A percentile compares a stretch with the other conserved stretches of the same genome.
Evolutionary conservation across 371 early-diverging fungal species (phyloP).

Genomic region (Gilbertella persicaria): DNA sequence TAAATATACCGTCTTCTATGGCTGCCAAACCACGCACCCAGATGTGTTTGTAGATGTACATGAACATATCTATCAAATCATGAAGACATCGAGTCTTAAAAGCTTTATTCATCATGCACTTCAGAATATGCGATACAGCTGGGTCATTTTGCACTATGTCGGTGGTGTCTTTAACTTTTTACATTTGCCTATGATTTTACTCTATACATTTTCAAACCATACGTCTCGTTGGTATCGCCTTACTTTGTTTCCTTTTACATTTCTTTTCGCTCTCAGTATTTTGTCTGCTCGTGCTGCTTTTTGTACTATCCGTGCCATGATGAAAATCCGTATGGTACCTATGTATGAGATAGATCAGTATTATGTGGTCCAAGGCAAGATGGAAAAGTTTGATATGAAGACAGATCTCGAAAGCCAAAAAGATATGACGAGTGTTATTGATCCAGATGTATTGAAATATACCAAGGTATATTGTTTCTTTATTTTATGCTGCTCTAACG

Average conservation of each 20-base stretch:
- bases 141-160: conserved; percentile 12
- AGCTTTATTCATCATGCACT: conserved; percentile 22
- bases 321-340: conserved; percentile 12
- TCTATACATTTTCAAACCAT: conserved; percentile 16
- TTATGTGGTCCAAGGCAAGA: conserved; percentile 1
- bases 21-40: conserved; percentile 26
- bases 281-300: conserved; percentile 17
- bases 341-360: conserved; percentile 9
- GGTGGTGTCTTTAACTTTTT: conserved; percentile 11
- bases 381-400: not conserved
- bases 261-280: conserved; percentile 4
- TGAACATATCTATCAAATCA: conserved; percentile 16
- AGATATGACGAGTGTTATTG: conserved; percentile 5
- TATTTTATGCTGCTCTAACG: not conserved
- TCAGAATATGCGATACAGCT: conserved; percentile 27
- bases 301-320: conserved; percentile 13
- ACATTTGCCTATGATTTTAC: conserved; percentile 17
- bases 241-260: conserved; percentile 11
- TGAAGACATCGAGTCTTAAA: conserved; percentile 17
- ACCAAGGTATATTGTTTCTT: conserved; percentile 12
- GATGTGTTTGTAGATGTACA: conserved; percentile 27
- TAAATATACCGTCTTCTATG: conserved; percentile 12
- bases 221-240: conserved; percentile 14
- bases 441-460: conserved; percentile 15
- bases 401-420: conserved; percentile 9